These are phyloP conservation scores for Metschnikowia koreensis DNA, from an alignment of 805 yeast genomes.

Conservation along the genomic window DNA sequence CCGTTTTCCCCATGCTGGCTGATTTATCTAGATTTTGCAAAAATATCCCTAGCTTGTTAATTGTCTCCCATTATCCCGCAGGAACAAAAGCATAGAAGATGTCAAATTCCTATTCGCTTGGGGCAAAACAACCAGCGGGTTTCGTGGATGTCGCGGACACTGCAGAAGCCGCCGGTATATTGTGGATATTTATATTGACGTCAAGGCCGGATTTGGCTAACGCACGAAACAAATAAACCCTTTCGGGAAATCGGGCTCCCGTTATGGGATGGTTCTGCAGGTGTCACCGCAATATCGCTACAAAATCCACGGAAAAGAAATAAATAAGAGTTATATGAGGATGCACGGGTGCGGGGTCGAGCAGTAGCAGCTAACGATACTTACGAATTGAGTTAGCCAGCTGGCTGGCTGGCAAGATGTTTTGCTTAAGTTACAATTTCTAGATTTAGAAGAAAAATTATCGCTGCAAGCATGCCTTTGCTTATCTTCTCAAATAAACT, in stretches of 20 bases:
- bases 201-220: constrained; percentile 3
- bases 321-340: neutral
- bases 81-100: neutral
- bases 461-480: neutral
- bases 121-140: neutral
- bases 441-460: neutral
- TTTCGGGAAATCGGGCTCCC: constrained; percentile 1
- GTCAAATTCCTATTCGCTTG: neutral
- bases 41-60: neutral
- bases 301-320: neutral
- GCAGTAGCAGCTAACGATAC: no score
- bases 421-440: neutral
- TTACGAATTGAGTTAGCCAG: neutral
- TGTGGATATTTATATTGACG: constrained; percentile 1
- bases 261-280: neutral
- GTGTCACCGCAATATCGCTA: neutral
- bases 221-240: constrained; percentile 2
- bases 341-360: neutral
- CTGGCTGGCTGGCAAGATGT: neutral
- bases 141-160: neutral
- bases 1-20: neutral
- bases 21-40: neutral
- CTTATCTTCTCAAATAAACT: no score
- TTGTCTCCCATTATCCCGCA: neutral
- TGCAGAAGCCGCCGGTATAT: neutral